These are phyloP conservation scores for Emergomyces pasteurianus DNA, from an alignment of 2,329 filamentous ascomycete species.

Conservation along the genomic window DNA sequence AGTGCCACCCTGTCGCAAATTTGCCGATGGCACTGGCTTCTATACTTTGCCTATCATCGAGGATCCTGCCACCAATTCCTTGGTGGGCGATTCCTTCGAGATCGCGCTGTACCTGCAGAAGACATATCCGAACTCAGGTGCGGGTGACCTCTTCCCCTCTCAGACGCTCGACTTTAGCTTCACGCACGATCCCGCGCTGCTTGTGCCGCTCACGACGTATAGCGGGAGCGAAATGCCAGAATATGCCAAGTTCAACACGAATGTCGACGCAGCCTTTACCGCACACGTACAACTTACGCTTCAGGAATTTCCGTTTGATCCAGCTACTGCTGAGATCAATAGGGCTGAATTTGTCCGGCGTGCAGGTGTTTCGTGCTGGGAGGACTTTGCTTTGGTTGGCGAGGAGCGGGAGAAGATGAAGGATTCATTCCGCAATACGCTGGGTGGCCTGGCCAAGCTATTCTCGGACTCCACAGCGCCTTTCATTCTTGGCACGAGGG, in stretches of 20 bases:
- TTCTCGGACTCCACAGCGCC: conserved; percentile 35
- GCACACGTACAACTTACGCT: conserved; percentile 32
- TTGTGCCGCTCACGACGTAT: conserved; percentile 30
- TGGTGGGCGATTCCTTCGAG: conserved; percentile 53
- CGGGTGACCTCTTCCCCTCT: conserved; percentile 38
- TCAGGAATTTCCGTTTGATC: conserved; percentile 40
- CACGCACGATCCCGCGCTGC: conserved; percentile 16
- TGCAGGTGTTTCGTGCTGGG: conserved; percentile 32
- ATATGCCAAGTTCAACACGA: conserved; percentile 42
- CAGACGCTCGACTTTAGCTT: conserved; percentile 32
- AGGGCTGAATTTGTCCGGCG: conserved; percentile 41
- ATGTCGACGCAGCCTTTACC: conserved; percentile 45
- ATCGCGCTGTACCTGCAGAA: conserved; percentile 50
- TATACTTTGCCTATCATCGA: conserved; percentile 48
- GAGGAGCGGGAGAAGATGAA: conserved; percentile 31
- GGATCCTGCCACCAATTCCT: conserved; percentile 30
- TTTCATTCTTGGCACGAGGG: conserved; percentile 36
- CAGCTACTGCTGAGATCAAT: conserved; percentile 31
- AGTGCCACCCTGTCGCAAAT: conserved; percentile 41
- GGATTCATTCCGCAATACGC: conserved; percentile 28
- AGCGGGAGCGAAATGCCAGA: conserved; percentile 19
- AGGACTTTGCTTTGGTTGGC: conserved; percentile 23
- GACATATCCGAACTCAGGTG: conserved; percentile 36
- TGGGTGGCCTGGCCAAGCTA: conserved; percentile 33
- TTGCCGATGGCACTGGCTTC: conserved; percentile 46